Conservation (phyloP, 2,329 filamentous ascomycete genomes). For the Gaeumannomyces sp. region DNA sequence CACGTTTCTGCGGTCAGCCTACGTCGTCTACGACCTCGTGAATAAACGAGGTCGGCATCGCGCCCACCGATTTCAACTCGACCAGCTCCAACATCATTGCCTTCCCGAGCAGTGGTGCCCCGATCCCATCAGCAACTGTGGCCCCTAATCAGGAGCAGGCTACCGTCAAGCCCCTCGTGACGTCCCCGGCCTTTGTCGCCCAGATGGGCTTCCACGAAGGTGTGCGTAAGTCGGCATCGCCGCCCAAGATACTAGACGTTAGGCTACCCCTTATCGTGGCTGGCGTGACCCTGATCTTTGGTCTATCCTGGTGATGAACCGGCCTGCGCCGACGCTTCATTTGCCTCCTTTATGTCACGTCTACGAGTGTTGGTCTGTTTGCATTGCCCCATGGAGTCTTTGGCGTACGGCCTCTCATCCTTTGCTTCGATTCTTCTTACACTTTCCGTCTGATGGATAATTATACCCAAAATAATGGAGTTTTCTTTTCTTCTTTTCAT, state of each 20-base stretch:
- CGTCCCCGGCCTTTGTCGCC: conserved; percentile 29
- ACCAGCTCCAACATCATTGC: conserved; percentile 42
- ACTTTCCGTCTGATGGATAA: neutral
- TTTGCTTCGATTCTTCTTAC: neutral
- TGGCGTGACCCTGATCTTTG: neutral
- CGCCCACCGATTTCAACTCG: conserved; percentile 49
- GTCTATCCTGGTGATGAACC: neutral
- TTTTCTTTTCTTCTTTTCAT: neutral
- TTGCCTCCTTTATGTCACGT: neutral
- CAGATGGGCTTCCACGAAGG: conserved; percentile 28
- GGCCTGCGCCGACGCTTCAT: neutral
- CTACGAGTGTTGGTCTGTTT: neutral
- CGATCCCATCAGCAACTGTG: conserved; percentile 43
- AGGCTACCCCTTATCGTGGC: neutral
- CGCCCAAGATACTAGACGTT: neutral
- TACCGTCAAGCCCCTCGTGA: conserved; percentile 18
- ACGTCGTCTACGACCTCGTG: conserved; percentile 53
- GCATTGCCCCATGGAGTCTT: neutral
- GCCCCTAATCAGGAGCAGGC: conserved; percentile 34
- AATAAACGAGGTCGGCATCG: conserved; percentile 52
- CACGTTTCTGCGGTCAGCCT: conserved; percentile 53
- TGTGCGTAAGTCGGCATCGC: conserved; percentile 5
- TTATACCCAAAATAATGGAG: neutral
- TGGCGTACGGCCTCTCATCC: neutral
- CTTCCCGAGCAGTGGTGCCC: conserved; percentile 42